A percentile compares a stretch with the other conserved stretches of the same genome.
Conservation (phyloP, 1,139 yeast species). For the Yamadazyma spencermartinsiae region DNA sequence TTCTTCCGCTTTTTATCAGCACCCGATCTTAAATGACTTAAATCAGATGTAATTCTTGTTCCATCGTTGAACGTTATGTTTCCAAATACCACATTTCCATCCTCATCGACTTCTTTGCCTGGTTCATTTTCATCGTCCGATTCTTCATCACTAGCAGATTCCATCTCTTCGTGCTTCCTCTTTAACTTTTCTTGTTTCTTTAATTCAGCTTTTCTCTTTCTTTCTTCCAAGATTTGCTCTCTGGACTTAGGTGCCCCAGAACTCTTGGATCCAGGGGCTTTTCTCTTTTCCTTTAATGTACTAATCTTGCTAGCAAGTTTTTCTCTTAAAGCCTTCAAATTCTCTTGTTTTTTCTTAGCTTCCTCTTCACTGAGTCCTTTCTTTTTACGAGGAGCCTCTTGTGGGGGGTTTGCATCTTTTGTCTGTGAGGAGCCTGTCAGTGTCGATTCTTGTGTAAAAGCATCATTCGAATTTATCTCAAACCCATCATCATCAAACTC, state of each 20-base stretch:
- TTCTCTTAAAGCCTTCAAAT: constrained; percentile 64
- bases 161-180: constrained; percentile 39
- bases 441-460: constrained; percentile 13
- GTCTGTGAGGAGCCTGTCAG: constrained; percentile 11
- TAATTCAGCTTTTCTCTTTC: constrained; percentile 44
- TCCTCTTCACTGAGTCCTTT: constrained; percentile 44
- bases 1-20: constrained; percentile 58
- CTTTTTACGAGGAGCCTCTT: constrained; percentile 25
- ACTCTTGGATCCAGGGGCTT: constrained; percentile 83
- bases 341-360: constrained; percentile 49
- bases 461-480: too few species aligned
- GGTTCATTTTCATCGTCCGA: constrained; percentile 41
- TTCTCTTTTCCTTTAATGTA: constrained; percentile 73
- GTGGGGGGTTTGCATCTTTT: constrained; percentile 1
- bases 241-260: constrained; percentile 82
- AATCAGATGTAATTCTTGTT: constrained; percentile 74
- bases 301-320: constrained; percentile 74
- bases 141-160: constrained; percentile 34
- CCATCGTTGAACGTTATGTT: constrained; percentile 86
- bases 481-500: constrained; percentile 82
- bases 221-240: constrained; percentile 69
- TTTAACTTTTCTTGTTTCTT: constrained; percentile 37
- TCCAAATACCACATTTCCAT: constrained; percentile 63
- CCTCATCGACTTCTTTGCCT: constrained; percentile 38
- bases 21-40: constrained; percentile 54